phyloP scores from a whole-genome alignment of 73 alveolate species.

The Stentor coeruleus region DNA sequence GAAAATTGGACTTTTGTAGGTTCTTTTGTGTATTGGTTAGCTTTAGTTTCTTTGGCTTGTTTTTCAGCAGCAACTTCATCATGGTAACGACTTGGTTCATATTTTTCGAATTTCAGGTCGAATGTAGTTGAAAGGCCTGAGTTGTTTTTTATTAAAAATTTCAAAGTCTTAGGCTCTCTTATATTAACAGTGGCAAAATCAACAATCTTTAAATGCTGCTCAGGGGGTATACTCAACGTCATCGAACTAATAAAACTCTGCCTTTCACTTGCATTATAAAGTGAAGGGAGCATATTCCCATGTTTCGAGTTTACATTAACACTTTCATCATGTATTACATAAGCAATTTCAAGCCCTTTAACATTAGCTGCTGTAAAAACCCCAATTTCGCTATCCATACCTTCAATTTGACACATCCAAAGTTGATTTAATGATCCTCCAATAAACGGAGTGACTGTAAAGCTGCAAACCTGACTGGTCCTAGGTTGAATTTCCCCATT shows the following conservation, averaged over 20 bases:
- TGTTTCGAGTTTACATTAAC: neutral
- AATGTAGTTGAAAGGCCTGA: conserved; percentile 63
- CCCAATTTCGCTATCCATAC: conserved; percentile 56
- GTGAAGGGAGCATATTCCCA: neutral
- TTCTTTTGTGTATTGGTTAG: neutral
- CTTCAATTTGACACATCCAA: conserved; percentile 53
- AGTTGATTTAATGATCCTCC: conserved; percentile 56
- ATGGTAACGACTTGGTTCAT: conserved; percentile 41
- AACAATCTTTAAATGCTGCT: conserved; percentile 10
- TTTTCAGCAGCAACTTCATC: conserved; percentile 1
- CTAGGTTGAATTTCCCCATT: conserved; percentile 53
- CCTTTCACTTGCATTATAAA: conserved; percentile 13
- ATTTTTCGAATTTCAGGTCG: conserved; percentile 34
- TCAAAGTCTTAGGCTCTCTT: conserved; percentile 48
- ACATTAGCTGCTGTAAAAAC: neutral
- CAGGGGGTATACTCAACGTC: conserved; percentile 1
- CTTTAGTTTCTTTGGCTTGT: conserved; percentile 16
- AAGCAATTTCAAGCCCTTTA: conserved; percentile 16
- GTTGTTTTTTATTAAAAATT: conserved; percentile 53
- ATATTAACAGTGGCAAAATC: conserved; percentile 48
- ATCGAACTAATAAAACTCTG: neutral
- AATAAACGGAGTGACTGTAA: conserved; percentile 40
- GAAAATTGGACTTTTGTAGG: conserved; percentile 5
- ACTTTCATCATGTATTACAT: neutral
- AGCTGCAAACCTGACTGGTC: neutral